phyloP scores from a whole-genome alignment of 768 basidiomycete genomes.

The Xerocomellus intermedius region DNA sequence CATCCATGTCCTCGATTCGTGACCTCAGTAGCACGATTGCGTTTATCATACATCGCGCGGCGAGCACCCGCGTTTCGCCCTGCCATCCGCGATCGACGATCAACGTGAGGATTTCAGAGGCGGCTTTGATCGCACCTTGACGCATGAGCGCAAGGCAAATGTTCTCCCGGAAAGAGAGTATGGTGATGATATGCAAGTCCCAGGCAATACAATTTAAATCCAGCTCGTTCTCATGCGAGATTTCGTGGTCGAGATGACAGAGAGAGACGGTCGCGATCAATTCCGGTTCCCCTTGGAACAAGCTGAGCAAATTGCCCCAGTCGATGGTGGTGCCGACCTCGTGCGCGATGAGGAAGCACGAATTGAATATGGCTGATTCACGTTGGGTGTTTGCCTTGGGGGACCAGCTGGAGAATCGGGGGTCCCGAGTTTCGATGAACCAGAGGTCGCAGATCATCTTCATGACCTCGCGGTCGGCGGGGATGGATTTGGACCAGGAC shows the following conservation, averaged over 20 bases:
- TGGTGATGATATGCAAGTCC: conserved; percentile 30
- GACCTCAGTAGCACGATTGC: conserved; percentile 15
- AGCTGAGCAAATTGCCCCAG: conserved; percentile 22
- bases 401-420: conserved; percentile 23
- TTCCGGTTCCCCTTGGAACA: conserved; percentile 21
- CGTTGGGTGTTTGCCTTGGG: conserved; percentile 15
- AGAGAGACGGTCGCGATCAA: conserved; percentile 21
- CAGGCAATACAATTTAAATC: conserved; percentile 28
- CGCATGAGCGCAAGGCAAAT: conserved; percentile 20
- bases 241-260: conserved; percentile 26
- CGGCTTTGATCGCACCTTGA: conserved; percentile 24
- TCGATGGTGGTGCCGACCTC: conserved; percentile 19
- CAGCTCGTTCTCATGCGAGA: conserved; percentile 12
- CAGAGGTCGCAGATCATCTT: conserved; percentile 28
- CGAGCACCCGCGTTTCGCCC: conserved; percentile 8
- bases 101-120: conserved; percentile 22
- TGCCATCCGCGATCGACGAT: conserved; percentile 17
- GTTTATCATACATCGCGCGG: conserved; percentile 24
- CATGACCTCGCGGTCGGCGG: conserved; percentile 28
- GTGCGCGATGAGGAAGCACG: conserved; percentile 27
- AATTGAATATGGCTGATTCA: conserved; percentile 31
- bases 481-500: conserved; percentile 25
- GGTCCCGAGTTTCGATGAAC: conserved; percentile 27
- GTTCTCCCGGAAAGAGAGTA: conserved; percentile 16
- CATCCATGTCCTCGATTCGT: conserved; percentile 27